These are phyloP conservation scores for Nicotiana rustica DNA, from an alignment of 305 asterid species.

Conservation along the genomic window DNA sequence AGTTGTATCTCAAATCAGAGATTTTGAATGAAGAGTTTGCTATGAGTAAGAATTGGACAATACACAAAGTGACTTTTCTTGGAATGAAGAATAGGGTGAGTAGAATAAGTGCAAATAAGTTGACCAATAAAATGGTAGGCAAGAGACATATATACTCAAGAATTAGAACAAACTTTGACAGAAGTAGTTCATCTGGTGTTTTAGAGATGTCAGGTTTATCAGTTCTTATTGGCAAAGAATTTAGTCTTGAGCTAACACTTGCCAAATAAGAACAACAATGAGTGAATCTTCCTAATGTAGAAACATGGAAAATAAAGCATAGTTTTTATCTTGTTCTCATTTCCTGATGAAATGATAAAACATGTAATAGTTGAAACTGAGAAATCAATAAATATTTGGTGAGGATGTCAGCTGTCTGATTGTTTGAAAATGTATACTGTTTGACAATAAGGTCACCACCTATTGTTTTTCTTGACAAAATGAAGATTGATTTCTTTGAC, in stretches of 20 bases:
- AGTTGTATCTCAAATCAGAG: constrained; percentile 52
- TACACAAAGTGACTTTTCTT: constrained; percentile 53
- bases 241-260: constrained; percentile 46
- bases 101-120: constrained; percentile 36
- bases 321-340: too few species aligned
- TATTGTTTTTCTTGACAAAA: too few species aligned
- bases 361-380: not conserved
- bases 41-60: constrained; percentile 53
- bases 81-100: constrained; percentile 48
- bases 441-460: not conserved
- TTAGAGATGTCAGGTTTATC: constrained; percentile 54
- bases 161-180: constrained; percentile 27
- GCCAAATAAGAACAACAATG: not conserved
- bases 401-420: not conserved
- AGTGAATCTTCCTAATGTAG: not conserved
- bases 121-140: constrained; percentile 35
- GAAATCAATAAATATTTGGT: not conserved
- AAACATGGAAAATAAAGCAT: not conserved
- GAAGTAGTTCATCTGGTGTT: constrained; percentile 37
- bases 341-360: too few species aligned
- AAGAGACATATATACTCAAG: not conserved
- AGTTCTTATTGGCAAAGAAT: constrained; percentile 51
- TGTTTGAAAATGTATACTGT: not conserved
- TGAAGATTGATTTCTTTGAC: too few species aligned
- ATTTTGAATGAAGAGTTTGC: constrained; percentile 68